Base-by-base conservation (phyloP, 306 rosid genomes). In the Lablab purpureus region DNA sequence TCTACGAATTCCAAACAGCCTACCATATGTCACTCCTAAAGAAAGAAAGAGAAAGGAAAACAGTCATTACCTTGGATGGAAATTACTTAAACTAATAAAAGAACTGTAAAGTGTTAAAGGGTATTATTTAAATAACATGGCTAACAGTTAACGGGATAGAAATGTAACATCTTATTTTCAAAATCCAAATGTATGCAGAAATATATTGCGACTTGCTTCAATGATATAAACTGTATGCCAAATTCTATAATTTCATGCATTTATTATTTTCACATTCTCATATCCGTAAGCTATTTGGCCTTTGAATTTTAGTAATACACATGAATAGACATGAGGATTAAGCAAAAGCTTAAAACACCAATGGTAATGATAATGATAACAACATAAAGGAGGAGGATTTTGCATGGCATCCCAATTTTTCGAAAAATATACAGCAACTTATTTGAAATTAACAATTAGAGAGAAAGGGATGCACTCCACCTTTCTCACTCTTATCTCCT, bases 11-110 rank as follows among this genome's bases (percentile, higher is more conserved):
- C 94, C 89, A 0, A 6, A 0, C 81, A 93, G 78, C 82, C 40
- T 93, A 71, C 78, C 98, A 45, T 84, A 92, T 18, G 72, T 73
- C 82, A 66, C 51, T 75, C 91, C 97, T 91, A 74, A 80, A 10
- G 51, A 60, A 51, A 78, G 74, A 75, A 73, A 49, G 19, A 62
- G 73, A 73, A 36, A 62, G 22, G 19, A 63, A 40, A 45, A 67
- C 14, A 45, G 58, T 70, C 41, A 67, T 22, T 25, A 84, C 10
- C 46, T 41, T 22, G 51, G 58, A 54, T 37, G 34, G 71, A 75
- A 64, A 54, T 25, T 46, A 46, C 47, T 32, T 80, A 77, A 68
- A 50, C 78, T 70, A 10, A 36, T n/a, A 70, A n/a, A 50, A 27
- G 37, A 70, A 74, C 71, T 56, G 15, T 56, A 10, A 60, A 21